A percentile compares a stretch with the other conserved stretches of the same genome.
Conservation (phyloP, 352 stramenopile species). For the Phytophthora palmivora region DNA sequence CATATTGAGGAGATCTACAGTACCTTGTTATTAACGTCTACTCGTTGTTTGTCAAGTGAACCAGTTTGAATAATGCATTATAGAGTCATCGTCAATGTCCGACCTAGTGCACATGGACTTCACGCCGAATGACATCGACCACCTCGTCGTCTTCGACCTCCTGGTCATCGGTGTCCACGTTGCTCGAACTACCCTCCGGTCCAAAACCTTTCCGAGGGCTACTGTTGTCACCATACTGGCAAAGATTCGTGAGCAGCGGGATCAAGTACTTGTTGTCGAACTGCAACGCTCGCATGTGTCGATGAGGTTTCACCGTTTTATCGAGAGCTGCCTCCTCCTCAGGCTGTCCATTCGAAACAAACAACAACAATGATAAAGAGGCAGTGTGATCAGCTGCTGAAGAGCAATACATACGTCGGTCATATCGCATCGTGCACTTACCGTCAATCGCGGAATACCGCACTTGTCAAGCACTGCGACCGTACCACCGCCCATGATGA, state of each 20-base stretch:
- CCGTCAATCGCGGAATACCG: conserved; percentile 84
- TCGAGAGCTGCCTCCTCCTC: conserved; percentile 80
- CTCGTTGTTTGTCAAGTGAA: conserved; percentile 1
- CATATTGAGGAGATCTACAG: no score
- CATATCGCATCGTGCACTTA: conserved; percentile 33
- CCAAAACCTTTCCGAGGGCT: conserved; percentile 46
- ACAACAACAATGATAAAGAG: conserved; percentile 15
- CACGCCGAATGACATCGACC: conserved; percentile 75
- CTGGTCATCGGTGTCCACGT: conserved; percentile 49
- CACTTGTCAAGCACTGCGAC: conserved; percentile 89
- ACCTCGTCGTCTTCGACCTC: conserved; percentile 68
- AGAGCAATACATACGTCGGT: not conserved
- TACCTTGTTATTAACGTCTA: not conserved
- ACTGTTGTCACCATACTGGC: conserved; percentile 49
- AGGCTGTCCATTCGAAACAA: conserved; percentile 42
- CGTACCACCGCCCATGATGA: conserved; percentile 91
- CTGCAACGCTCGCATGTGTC: conserved; percentile 82
- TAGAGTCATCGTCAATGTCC: not conserved
- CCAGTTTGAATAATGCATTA: conserved; percentile 22
- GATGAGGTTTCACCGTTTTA: conserved; percentile 80
- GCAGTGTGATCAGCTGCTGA: conserved; percentile 7
- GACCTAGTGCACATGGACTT: conserved; percentile 60
- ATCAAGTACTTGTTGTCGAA: conserved; percentile 91
- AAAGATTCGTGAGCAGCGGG: conserved; percentile 80
- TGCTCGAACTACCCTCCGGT: conserved; percentile 48